Evolutionary conservation across 2,329 filamentous ascomycete genomes (phyloP).

Genomic region (Zopfia rhizophila): DNA sequence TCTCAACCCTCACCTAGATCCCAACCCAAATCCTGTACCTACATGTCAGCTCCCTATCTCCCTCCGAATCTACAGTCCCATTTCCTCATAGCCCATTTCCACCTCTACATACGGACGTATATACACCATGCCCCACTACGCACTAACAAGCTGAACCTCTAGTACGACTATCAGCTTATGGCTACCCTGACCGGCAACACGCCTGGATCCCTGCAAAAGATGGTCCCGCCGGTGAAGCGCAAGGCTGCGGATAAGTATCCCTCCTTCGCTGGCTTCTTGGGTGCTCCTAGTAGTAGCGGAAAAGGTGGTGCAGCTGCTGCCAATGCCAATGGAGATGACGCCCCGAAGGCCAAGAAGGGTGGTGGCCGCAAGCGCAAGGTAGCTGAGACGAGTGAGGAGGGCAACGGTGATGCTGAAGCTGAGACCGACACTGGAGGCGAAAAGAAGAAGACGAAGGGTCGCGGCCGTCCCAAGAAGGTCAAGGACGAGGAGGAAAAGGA

Average conservation of each 20-base stretch:
- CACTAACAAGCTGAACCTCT: neutral
- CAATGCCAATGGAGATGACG: neutral
- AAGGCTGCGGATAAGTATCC: constrained; percentile 37
- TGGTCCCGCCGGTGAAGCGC: constrained; percentile 44
- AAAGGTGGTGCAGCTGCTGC: constrained; percentile 11
- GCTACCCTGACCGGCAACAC: constrained; percentile 41
- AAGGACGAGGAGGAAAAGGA: too few relatives aligned
- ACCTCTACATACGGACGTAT: neutral
- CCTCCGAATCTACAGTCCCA: neutral
- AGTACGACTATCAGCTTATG: constrained; percentile 46
- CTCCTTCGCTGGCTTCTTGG: constrained; percentile 37
- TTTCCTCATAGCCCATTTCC: neutral
- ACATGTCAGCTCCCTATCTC: neutral
- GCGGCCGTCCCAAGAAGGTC: constrained; percentile 17
- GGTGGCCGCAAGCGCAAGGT: constrained; percentile 18
- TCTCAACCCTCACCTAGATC: too few relatives aligned
- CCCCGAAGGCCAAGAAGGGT: neutral
- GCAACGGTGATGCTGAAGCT: neutral
- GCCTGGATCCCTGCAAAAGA: constrained; percentile 43
- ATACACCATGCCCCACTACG: neutral
- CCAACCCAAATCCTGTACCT: neutral
- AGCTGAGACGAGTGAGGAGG: neutral
- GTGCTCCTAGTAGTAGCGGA: constrained; percentile 12
- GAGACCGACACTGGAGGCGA: constrained; percentile 7
- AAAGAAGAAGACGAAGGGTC: constrained; percentile 23